Conservation (phyloP, 192 early-diverging fungal species). For the Backusella morwellensis region DNA sequence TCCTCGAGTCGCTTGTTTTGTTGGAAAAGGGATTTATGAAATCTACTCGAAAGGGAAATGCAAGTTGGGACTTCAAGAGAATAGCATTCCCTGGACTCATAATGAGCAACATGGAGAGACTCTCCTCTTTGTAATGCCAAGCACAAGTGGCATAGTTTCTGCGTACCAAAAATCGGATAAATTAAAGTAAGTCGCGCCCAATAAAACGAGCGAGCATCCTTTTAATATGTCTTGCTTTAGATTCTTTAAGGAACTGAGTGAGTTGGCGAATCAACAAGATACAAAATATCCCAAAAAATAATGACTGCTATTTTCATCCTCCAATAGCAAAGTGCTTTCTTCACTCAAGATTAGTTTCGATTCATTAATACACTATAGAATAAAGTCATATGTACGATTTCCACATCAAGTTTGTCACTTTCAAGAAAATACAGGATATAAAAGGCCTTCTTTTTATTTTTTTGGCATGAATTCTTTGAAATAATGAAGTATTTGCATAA, state of each 20-base stretch:
- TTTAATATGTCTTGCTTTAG: not conserved
- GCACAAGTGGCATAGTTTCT: constrained; percentile 66
- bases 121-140: constrained; percentile 48
- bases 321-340: no score
- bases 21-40: constrained; percentile 69
- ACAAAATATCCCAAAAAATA: not conserved
- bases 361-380: no score
- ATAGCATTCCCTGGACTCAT: constrained; percentile 25
- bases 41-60: constrained; percentile 42
- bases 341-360: no score
- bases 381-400: no score
- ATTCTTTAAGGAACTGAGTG: not conserved
- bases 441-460: no score
- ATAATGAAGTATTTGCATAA: no score
- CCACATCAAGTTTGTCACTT: no score
- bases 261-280: not conserved
- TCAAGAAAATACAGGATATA: no score
- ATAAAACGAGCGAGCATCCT: not conserved
- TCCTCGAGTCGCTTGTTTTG: constrained; percentile 65
- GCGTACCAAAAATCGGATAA: constrained; percentile 65
- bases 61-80: constrained; percentile 44
- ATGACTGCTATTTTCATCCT: no score
- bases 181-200: constrained; percentile 36
- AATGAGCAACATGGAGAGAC: constrained; percentile 12
- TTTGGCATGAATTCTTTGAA: no score